These are phyloP conservation scores for Leccinum fallax DNA, from an alignment of 1,284 basidiomycete species.

Conservation along the genomic window DNA sequence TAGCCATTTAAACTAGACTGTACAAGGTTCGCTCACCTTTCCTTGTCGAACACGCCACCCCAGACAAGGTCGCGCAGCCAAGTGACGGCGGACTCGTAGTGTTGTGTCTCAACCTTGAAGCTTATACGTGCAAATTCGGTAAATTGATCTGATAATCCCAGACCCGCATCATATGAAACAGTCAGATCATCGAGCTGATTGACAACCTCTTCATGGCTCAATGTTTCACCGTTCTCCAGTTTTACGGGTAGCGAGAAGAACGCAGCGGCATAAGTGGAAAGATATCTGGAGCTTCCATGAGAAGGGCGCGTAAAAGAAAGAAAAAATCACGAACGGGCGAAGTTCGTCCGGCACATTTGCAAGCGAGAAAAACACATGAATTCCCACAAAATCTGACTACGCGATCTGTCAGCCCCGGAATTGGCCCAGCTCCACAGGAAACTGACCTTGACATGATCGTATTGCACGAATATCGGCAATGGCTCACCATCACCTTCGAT, in stretches of 20 bases:
- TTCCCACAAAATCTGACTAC: constrained; percentile 89
- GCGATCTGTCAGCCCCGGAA: constrained; percentile 15
- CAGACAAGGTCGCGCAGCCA: constrained; percentile 94
- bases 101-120: constrained; percentile 82
- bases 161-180: constrained; percentile 79
- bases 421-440: constrained; percentile 2
- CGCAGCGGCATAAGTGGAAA: constrained; percentile 82
- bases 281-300: constrained; percentile 51
- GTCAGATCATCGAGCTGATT: constrained; percentile 91
- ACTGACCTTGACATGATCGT: constrained; percentile 80
- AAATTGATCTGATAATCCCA: constrained; percentile 75
- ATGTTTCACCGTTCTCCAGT: constrained; percentile 65
- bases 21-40: constrained; percentile 55
- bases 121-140: constrained; percentile 76
- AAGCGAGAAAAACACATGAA: constrained; percentile 82
- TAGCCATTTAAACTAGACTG: constrained; percentile 3
- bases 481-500: constrained; percentile 70
- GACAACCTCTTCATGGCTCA: constrained; percentile 90
- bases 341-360: constrained; percentile 70
- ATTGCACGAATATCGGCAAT: constrained; percentile 91
- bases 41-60: constrained; percentile 79
- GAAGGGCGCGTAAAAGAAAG: constrained; percentile 5
- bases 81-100: constrained; percentile 81
- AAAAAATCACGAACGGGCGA: constrained; percentile 61
- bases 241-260: constrained; percentile 91